Evolutionary conservation across 2,329 filamentous ascomycete genomes (phyloP).

Genomic region (Chalara sp.): DNA sequence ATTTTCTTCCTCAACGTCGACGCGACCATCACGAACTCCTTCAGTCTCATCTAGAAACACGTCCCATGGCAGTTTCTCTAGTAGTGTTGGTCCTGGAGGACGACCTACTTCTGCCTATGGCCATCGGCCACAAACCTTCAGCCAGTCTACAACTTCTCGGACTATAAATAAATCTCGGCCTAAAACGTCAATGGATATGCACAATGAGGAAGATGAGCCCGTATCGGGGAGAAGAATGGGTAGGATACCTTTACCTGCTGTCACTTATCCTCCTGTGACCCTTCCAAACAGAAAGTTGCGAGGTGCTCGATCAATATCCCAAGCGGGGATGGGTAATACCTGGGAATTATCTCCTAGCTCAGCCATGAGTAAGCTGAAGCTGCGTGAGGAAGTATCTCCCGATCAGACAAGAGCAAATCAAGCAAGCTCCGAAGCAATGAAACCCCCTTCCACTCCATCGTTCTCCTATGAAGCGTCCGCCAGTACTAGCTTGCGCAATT

Average conservation of each 20-base stretch:
- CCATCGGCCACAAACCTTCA: constrained; percentile 40
- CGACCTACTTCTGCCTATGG: constrained; percentile 37
- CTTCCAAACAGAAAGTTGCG: constrained; percentile 20
- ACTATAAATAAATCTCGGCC: constrained; percentile 33
- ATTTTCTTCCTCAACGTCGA: constrained; percentile 32
- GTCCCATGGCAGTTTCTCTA: constrained; percentile 44
- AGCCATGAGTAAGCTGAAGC: constrained; percentile 27
- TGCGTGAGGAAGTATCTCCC: constrained; percentile 18
- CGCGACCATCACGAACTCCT: constrained; percentile 36
- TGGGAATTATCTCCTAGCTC: constrained; percentile 22
- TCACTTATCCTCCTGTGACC: constrained; percentile 25
- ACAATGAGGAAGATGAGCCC: constrained; percentile 27
- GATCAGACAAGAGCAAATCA: constrained; percentile 12
- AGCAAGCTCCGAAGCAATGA: constrained; percentile 9
- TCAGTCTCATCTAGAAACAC: constrained; percentile 35
- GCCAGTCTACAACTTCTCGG: constrained; percentile 40
- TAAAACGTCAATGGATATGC: constrained; percentile 31
- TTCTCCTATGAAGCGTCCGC: constrained; percentile 17
- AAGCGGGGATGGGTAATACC: constrained; percentile 2
- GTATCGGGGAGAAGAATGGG: constrained; percentile 41
- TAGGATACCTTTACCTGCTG: constrained; percentile 31
- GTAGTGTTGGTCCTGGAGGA: constrained; percentile 46
- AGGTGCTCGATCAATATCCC: constrained; percentile 24
- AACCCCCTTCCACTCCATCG: constrained; percentile 3
- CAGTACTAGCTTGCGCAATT: constrained; percentile 13